Evolutionary conservation across 2,329 filamentous ascomycete species (phyloP), one percentile per base, ranked within the genome.

Genomic region (Aspergillus felis): DNA sequence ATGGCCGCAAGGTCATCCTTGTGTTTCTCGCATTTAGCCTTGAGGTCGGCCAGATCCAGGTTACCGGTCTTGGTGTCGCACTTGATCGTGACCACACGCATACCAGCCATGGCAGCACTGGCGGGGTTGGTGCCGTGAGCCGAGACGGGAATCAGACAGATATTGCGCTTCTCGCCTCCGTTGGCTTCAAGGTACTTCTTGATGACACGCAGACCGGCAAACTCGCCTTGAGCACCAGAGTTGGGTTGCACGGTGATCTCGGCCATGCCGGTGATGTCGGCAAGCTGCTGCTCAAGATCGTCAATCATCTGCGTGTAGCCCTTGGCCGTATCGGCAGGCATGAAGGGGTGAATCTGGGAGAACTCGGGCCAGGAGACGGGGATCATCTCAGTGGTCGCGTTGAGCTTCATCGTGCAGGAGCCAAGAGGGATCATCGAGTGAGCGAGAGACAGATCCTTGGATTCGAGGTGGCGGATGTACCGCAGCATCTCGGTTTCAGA

Each of bases 401-500:
- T 97, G 54, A 97, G 86, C 81, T 97, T 97, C 93, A 97, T 97
- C 14, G 93, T 97, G 81, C 93, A 97, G 1, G 93, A 97, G 22
- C 93, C 93, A 1, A 97, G 84, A 2, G 93, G 92, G 60, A 97
- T 97, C 93, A 97, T 97, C 17, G 92, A 97, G 78, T 97, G 93
- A 2, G 92, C 90, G 4, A 97, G 82, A 1, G 93, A 97, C 14
- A 97, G 79, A 71, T 97, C 93, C 79, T 96, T 97, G 52, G 92
- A 96, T 73, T 96, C 89, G 4, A 97, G 82, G 71, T 96, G 91
- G 71, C 93, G 83, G 67, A 97, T 96, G 77, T 97, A 97, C 47
- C 93, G 88, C 52, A 97, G 81, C 66, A 97, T 84, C 75, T 97
- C 91, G 0, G 93, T 97, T 78, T 97, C 93, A 2, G 92, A 96